Base-by-base conservation (phyloP, 2,329 filamentous ascomycete species). In the Gyromitra esculenta region DNA sequence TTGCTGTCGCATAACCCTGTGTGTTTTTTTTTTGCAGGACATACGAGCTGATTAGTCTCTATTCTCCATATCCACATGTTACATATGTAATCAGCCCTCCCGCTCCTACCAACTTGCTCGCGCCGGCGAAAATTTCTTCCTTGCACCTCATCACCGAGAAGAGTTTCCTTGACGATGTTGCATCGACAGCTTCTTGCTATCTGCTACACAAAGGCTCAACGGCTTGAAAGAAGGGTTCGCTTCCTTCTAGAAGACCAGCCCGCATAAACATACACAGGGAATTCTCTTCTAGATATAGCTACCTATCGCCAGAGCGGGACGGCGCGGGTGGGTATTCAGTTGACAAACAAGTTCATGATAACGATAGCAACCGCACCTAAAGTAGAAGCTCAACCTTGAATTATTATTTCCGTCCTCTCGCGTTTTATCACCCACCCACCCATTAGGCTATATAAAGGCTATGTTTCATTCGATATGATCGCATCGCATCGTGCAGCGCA, bases 401-500 rank as follows among this genome's bases (percentile, higher is more conserved):
- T 15, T 43, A 57, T 21, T 35, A 45, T 35, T 35, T 18, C 15
- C 41, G 56, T 37, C 18, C 54, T 31, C 25, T 68, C 39, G 18
- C 11, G 1, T 31, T 39, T 52, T 60, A 69, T 52, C 66, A 39
- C 31, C 52, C 66, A 9, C n/a, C n/a, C 13, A 25, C 50, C 1
- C 15, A 25, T 21, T 60, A 59, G 41, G 35, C 21, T 37, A 25
- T 60, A 50, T 21, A 41, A 69, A 69, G 39, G 66, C 43, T 60
- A 60, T 15, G 21, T 69, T 50, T 60, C 66, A 68, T 43, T 39
- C 41, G 39, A 60, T 69, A 37, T n/a, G 56, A 62, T 48, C 54
- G 65, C 57, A 69, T 69, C 65, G 54, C 41, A 43, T 62, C 59
- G 37, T 62, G 37, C 59, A 43, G 59, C n/a, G 60, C 41, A 45